Base-by-base conservation (phyloP, 495 filamentous ascomycete genomes). In the Patellaria atrata region DNA sequence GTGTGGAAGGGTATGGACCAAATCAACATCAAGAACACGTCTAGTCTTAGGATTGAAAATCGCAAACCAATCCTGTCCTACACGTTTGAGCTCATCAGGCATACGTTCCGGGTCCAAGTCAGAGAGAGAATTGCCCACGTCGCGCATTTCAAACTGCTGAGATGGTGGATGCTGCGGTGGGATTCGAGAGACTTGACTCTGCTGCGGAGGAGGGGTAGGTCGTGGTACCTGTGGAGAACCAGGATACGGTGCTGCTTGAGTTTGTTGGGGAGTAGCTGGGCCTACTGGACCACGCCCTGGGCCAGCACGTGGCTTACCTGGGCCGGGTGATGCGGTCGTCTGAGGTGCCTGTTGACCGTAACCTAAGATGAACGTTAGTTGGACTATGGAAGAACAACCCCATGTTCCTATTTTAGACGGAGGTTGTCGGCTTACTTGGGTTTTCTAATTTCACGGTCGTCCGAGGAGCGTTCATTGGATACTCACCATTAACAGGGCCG, bases 141-240 rank as follows among this genome's bases (percentile, higher is more conserved):
- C 65, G 36, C 65, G 67, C 45, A 68, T 63, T 25, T 41, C 40
- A 24, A 43, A 42, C 43, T 41, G 51, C 27, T 32, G 51, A 8
- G 34, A 38, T 12, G 28, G n/a, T n/a, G n/a, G n/a, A n/a, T n/a
- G n/a, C n/a, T n/a, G n/a, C n/a, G n/a, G n/a, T n/a, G n/a, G n/a
- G n/a, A n/a, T n/a, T n/a, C n/a, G n/a, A n/a, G n/a, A n/a, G n/a
- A n/a, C n/a, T n/a, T 56, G 62, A 38, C 58, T 58, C 55, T 56
- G 71, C 52, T 44, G 59, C 26, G 59, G 67, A 27, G 67, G 77
- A 19, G 84, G 81, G 5, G 79, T 83, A 2, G 83, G 86, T 29
- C 85, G 82, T 24, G 76, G 73, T 30, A 89, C 75, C 49, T 85
- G 79, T 23, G 86, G 86, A n/a, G 91, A 93, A 19, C 82, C 84